Conservation (phyloP, 345 rosid species). For the Lumnitzera racemosa region DNA sequence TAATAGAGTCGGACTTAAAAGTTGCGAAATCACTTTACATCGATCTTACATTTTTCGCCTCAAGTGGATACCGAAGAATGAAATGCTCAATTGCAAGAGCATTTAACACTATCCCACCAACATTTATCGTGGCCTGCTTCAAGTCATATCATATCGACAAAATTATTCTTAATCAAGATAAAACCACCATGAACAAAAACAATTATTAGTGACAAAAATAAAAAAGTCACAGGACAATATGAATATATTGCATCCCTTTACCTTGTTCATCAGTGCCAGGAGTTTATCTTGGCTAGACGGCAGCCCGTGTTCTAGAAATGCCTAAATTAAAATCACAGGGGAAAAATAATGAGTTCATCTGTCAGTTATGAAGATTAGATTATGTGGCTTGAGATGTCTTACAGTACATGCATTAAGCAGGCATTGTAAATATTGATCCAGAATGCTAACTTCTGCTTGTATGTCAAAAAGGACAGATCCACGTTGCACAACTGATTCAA, state of each 20-base stretch:
- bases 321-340: conserved; percentile 26
- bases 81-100: conserved; percentile 89
- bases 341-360: not conserved
- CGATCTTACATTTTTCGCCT: conserved; percentile 50
- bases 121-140: conserved; percentile 64
- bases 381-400: conserved; percentile 24
- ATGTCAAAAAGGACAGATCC: conserved; percentile 62
- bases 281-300: conserved; percentile 76
- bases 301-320: conserved; percentile 81
- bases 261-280: conserved; percentile 82
- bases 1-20: too few species aligned
- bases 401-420: conserved; percentile 89
- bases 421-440: conserved; percentile 89
- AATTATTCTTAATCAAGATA: not conserved
- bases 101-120: conserved; percentile 86
- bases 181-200: not conserved
- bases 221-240: not conserved
- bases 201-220: not conserved
- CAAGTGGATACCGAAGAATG: conserved; percentile 76
- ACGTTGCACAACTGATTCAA: conserved; percentile 51
- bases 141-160: not conserved
- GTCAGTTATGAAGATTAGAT: conserved; percentile 3
- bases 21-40: not conserved
- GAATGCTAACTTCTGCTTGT: conserved; percentile 93
- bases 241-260: conserved; percentile 6